Conservation (phyloP, 2,329 filamentous ascomycete genomes). For the Xylariaceae sp. region DNA sequence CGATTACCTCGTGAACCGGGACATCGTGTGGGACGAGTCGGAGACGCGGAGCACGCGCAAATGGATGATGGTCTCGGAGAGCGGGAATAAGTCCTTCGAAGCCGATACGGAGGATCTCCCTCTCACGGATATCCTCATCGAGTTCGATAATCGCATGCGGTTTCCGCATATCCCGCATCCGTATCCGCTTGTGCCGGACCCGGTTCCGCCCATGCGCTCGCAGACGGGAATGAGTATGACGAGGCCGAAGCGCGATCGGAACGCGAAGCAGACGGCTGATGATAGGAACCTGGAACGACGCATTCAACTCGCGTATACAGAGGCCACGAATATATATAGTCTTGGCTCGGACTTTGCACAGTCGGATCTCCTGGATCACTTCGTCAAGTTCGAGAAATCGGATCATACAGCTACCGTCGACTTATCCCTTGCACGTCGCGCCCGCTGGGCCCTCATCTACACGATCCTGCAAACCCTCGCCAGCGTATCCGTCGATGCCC, state of each 20-base stretch:
- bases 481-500: constrained; percentile 53
- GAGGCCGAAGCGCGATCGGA: constrained; percentile 31
- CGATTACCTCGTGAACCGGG: constrained; percentile 64
- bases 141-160: constrained; percentile 57
- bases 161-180: constrained; percentile 64
- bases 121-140: constrained; percentile 60
- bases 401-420: constrained; percentile 48
- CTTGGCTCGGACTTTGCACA: constrained; percentile 49
- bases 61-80: constrained; percentile 55
- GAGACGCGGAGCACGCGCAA: constrained; percentile 58
- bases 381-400: constrained; percentile 51
- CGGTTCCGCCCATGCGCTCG: constrained; percentile 34
- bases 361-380: constrained; percentile 52
- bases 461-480: constrained; percentile 56
- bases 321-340: constrained; percentile 55
- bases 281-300: constrained; percentile 40
- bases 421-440: constrained; percentile 50
- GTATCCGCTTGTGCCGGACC: constrained; percentile 58
- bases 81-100: constrained; percentile 42
- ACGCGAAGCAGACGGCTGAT: constrained; percentile 18
- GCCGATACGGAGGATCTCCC: constrained; percentile 51
- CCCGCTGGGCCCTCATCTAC: constrained; percentile 58
- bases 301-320: constrained; percentile 53
- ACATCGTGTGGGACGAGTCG: constrained; percentile 59
- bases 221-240: constrained; percentile 19